Percentiles rank a stretch among this genome's conserved stretches.
These are phyloP conservation scores for Pleurotus pulmonarius DNA, from an alignment of 768 basidiomycete genomes.

Conservation along the genomic window DNA sequence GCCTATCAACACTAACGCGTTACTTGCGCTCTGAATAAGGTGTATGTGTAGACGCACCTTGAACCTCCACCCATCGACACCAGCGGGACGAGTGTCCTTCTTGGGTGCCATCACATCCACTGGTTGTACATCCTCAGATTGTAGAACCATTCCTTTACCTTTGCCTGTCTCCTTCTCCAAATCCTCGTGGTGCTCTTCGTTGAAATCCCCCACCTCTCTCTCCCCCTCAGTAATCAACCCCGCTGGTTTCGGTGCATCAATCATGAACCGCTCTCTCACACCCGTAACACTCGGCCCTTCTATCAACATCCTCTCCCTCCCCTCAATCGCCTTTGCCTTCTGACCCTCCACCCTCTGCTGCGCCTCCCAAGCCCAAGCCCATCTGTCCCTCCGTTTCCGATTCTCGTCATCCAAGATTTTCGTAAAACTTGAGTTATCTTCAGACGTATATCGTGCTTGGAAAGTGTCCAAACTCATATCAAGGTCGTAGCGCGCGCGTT, in stretches of 20 bases:
- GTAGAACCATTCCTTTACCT: slow-evolving; percentile 19
- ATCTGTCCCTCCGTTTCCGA: slow-evolving; percentile 69
- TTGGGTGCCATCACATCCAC: slow-evolving; percentile 77
- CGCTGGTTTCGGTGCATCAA: slow-evolving; percentile 53
- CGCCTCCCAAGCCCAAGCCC: slow-evolving; percentile 94
- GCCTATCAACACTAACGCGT: slow-evolving; percentile 43
- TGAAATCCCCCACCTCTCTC: slow-evolving; percentile 18
- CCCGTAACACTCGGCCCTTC: slow-evolving; percentile 61
- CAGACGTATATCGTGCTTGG: slow-evolving; percentile 90
- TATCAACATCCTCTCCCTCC: slow-evolving; percentile 66
- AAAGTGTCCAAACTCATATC: slow-evolving; percentile 77
- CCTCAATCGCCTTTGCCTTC: slow-evolving; percentile 61
- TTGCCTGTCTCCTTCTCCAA: slow-evolving; percentile 17
- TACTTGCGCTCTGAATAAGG: slow-evolving; percentile 4
- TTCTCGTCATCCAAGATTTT: slow-evolving; percentile 92
- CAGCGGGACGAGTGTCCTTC: slow-evolving; percentile 68
- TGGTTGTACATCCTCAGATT: slow-evolving; percentile 21
- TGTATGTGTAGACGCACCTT: slow-evolving; percentile 42
- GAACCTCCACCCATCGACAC: slow-evolving; percentile 81
- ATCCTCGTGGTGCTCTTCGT: slow-evolving; percentile 20
- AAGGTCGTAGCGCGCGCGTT: slow-evolving; percentile 59
- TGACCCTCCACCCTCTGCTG: slow-evolving; percentile 75
- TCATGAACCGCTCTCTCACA: slow-evolving; percentile 62
- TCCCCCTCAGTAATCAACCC: slow-evolving; percentile 47
- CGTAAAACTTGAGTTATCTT: slow-evolving; percentile 97